Base-by-base conservation (phyloP, 192 early-diverging fungal species). In the Phycomyces nitens region DNA sequence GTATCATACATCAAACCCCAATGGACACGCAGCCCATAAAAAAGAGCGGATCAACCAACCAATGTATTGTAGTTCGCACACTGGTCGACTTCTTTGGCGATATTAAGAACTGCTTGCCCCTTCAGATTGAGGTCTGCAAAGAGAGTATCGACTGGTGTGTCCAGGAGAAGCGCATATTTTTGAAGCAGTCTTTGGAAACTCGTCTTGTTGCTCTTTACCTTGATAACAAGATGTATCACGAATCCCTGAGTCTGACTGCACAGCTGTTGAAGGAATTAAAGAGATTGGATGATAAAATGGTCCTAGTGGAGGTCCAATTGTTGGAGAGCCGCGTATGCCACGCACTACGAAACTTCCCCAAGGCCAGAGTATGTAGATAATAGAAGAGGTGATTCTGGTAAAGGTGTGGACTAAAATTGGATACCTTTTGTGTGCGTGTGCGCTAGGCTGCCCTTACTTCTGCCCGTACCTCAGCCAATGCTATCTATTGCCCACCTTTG, bases 251-350 rank as follows among this genome's bases (percentile, higher is more conserved):
- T 22, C 77, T 99, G 57, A 94, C 95, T 44, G 81, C 82, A 50
- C 75, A 83, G 49, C 80, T 99, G 47, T 84, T 98, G 58, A 94
- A 91, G 59, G 95, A 97, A 82, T 83, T 99, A n/a, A 99, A 98
- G 82, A 89, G 92, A 50, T 76, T 99, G 49, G 97, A 99, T 82
- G 97, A 99, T 82, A 97, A 97, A 80, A 94, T 93, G 84, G 89
- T 97, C 21, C 76, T 98, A 58, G 93, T 98, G 47, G 97, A 99
- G 69, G 96, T 99, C 5, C 94, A 97, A 64, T 70, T 99, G 56
- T 77, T 99, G 53, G 96, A 99, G 78, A 94, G 92, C 73, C 83
- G 94, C 65, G 93, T 91, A 22, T 97, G 91, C 69, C 91, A 96
- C 76, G 92, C 94, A 2, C 77, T 97, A 24, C 80, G 91, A 57